phyloP scores from a whole-genome alignment of 768 basidiomycete genomes.

The Mycena latifolia region DNA sequence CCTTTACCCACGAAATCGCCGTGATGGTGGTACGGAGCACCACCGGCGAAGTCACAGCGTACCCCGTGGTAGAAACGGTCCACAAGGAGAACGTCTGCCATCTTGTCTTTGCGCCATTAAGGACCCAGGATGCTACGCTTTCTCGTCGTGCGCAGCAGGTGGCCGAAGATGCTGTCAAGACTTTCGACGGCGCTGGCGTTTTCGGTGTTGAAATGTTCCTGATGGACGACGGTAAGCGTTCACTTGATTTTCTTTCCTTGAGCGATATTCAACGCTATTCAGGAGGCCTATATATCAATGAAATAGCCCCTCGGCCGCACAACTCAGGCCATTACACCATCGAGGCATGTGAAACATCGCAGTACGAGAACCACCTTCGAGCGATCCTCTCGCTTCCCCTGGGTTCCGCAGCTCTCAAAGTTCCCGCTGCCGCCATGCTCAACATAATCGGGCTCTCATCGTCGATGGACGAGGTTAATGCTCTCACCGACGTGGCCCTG shows the following conservation, averaged over 20 bases:
- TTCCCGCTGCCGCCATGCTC: constrained; percentile 91
- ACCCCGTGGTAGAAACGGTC: constrained; percentile 94
- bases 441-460: constrained; percentile 92
- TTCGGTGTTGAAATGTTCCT: constrained; percentile 99
- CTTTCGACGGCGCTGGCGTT: constrained; percentile 89
- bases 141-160: constrained; percentile 71
- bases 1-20: constrained; percentile 90
- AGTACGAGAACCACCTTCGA: constrained; percentile 97
- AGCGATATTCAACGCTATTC: constrained; percentile 6
- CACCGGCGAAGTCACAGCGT: constrained; percentile 80
- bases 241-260: background rate
- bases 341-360: constrained; percentile 96
- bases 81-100: constrained; percentile 96
- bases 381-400: constrained; percentile 92
- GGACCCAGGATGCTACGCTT: constrained; percentile 68
- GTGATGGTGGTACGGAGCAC: constrained; percentile 95
- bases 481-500: constrained; percentile 71
- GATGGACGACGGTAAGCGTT: constrained; percentile 79
- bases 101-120: constrained; percentile 90
- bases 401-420: constrained; percentile 89
- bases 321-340: constrained; percentile 99
- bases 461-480: constrained; percentile 69
- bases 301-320: constrained; percentile 98
- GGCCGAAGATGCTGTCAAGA: constrained; percentile 85
- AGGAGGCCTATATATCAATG: constrained; percentile 91